These are phyloP conservation scores for Juglanconis oblonga DNA, from an alignment of 2,329 filamentous ascomycete genomes.

Conservation along the genomic window DNA sequence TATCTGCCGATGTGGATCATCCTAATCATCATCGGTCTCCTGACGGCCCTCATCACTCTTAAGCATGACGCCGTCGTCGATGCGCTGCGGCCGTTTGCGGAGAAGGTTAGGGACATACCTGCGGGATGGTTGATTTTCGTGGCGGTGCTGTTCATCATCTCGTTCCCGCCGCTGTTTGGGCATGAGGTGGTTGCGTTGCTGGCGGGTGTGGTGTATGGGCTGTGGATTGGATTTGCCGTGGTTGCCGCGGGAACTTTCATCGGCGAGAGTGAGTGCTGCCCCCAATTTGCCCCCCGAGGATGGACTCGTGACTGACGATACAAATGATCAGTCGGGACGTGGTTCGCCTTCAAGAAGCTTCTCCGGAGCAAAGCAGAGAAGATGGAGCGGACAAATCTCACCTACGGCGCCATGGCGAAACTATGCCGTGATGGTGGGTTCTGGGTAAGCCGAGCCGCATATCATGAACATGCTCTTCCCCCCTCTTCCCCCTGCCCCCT, in stretches of 20 bases:
- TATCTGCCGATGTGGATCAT: slow-evolving; percentile 29
- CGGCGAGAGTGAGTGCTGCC: slow-evolving; percentile 31
- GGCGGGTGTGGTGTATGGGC: slow-evolving; percentile 38
- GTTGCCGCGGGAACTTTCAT: slow-evolving; percentile 39
- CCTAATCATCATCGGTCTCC: slow-evolving; percentile 26
- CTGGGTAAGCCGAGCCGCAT: too few species aligned
- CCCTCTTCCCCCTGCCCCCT: slow-evolving; percentile 18
- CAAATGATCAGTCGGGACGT: slow-evolving; percentile 33
- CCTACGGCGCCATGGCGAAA: slow-evolving; percentile 36
- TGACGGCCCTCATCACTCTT: slow-evolving; percentile 33
- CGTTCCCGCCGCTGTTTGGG: slow-evolving; percentile 40
- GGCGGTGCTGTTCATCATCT: slow-evolving; percentile 35
- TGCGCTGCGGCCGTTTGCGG: slow-evolving; percentile 33
- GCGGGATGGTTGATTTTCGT: slow-evolving; percentile 39
- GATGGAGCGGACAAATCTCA: slow-evolving; percentile 38
- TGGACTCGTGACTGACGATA: background rate
- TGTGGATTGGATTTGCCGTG: slow-evolving; percentile 39
- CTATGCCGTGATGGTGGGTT: slow-evolving; percentile 40
- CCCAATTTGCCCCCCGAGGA: background rate
- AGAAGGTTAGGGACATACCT: slow-evolving; percentile 35
- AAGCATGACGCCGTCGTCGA: slow-evolving; percentile 36
- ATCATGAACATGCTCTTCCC: too few species aligned
- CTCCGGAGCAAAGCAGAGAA: slow-evolving; percentile 34
- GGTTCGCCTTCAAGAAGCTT: slow-evolving; percentile 38
- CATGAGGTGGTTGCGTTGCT: slow-evolving; percentile 40